Evolutionary conservation across 352 stramenopile genomes (phyloP).

Genomic region (Globisporangium nunn): DNA sequence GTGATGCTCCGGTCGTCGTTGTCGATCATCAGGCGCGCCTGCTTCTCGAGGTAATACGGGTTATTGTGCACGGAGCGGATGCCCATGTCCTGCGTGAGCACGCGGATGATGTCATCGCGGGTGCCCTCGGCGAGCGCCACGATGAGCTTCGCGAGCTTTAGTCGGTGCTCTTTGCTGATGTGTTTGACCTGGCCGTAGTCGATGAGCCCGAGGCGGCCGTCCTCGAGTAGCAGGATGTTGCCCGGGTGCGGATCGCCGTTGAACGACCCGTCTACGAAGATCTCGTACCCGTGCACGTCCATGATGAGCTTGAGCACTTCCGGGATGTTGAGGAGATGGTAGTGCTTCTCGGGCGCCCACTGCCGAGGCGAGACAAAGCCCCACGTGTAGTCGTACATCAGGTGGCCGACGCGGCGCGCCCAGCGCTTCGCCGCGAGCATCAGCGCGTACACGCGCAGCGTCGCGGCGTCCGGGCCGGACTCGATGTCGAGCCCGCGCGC

Average conservation of each 20-base stretch:
- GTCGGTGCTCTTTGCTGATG: constrained; percentile 53
- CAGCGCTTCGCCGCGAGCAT: constrained; percentile 37
- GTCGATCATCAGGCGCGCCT: constrained; percentile 83
- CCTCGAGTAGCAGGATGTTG: constrained; percentile 88
- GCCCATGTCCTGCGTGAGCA: constrained; percentile 74
- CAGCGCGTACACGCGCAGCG: constrained; percentile 46
- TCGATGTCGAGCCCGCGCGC: constrained; percentile 65
- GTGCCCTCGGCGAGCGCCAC: constrained; percentile 69
- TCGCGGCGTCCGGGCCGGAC: constrained; percentile 46
- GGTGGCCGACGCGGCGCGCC: constrained; percentile 25
- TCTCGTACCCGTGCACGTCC: constrained; percentile 89
- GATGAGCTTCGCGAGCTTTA: constrained; percentile 79
- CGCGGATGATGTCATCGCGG: constrained; percentile 66
- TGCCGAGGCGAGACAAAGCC: constrained; percentile 59
- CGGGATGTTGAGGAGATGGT: constrained; percentile 71
- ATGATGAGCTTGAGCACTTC: constrained; percentile 82
- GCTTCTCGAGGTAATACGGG: constrained; percentile 80
- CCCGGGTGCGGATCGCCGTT: constrained; percentile 89
- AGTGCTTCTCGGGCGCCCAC: constrained; percentile 32
- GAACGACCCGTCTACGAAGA: constrained; percentile 89
- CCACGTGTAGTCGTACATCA: constrained; percentile 83
- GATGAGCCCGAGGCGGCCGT: constrained; percentile 86
- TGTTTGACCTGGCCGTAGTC: constrained; percentile 91
- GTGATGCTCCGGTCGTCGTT: constrained; percentile 75
- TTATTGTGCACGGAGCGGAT: constrained; percentile 70